Conservation (phyloP, 768 basidiomycete genomes). For the Tephrocybe rancida region DNA sequence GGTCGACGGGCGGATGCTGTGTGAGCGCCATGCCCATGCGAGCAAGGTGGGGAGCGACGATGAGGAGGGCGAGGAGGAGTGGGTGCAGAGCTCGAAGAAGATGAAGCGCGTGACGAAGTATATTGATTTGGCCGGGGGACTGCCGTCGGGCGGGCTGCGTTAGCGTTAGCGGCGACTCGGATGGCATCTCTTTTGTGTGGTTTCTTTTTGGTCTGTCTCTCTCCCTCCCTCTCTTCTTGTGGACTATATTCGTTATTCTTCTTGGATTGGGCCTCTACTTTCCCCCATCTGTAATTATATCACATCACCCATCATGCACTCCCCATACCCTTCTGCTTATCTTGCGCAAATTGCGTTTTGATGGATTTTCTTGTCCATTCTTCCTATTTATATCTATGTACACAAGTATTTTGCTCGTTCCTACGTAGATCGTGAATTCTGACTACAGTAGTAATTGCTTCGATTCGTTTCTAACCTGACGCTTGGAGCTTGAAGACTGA, state of each 20-base stretch:
- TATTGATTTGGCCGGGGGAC: slow-evolving; percentile 63
- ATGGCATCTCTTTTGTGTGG: not conserved
- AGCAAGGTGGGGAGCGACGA: slow-evolving; percentile 25
- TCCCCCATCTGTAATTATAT: slow-evolving; percentile 9
- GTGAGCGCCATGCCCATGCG: slow-evolving; percentile 75
- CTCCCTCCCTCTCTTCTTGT: not conserved
- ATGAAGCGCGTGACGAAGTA: slow-evolving; percentile 81
- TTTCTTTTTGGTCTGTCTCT: not conserved
- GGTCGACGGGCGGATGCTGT: slow-evolving; percentile 81
- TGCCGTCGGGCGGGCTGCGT: slow-evolving; percentile 8
- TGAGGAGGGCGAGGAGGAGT: slow-evolving; percentile 29
- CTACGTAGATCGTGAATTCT: no score
- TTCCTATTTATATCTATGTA: slow-evolving; percentile 6
- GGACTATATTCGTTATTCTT: not conserved
- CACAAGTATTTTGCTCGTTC: slow-evolving; percentile 1
- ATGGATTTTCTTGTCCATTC: slow-evolving; percentile 2
- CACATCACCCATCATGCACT: slow-evolving; percentile 4
- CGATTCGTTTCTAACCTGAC: no score
- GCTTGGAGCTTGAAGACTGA: no score
- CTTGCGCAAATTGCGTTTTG: not conserved
- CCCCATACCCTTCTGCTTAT: not conserved
- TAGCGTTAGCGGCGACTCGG: slow-evolving; percentile 4
- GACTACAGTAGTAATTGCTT: no score
- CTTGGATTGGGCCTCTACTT: not conserved
- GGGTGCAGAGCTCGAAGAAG: slow-evolving; percentile 50